Conservation (phyloP, 352 stramenopile species). For the Globisporangium emineosum region DNA sequence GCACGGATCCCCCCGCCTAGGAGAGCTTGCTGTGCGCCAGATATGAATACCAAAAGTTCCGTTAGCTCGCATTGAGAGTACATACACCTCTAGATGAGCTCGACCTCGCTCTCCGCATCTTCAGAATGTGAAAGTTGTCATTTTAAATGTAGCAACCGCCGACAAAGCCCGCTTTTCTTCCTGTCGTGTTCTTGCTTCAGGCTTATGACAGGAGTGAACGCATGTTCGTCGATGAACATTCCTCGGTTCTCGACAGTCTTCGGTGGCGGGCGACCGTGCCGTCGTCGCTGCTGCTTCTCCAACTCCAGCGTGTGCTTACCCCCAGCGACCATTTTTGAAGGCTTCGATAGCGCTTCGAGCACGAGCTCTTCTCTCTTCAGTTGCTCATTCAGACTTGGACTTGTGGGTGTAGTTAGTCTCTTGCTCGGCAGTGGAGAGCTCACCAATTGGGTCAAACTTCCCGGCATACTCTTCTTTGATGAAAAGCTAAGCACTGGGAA, state of each 20-base stretch:
- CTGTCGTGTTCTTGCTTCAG: conserved; percentile 32
- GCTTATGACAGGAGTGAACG: conserved; percentile 18
- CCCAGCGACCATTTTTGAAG: conserved; percentile 2
- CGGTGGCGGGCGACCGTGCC: conserved; percentile 35
- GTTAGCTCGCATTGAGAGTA: no score
- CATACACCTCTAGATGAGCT: no score
- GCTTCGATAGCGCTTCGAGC: conserved; percentile 21
- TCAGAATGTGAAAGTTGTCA: no score
- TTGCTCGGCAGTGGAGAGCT: neutral
- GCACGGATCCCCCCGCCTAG: no score
- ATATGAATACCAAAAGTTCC: no score
- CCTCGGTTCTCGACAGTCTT: conserved; percentile 32
- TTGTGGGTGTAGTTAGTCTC: neutral
- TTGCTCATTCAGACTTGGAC: conserved; percentile 14
- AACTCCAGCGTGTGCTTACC: neutral
- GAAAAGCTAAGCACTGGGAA: conserved; percentile 2
- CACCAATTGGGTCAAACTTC: neutral
- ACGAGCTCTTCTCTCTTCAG: conserved; percentile 32
- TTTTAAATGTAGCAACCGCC: conserved; percentile 40
- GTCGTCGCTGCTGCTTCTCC: conserved; percentile 32
- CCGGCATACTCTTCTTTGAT: neutral
- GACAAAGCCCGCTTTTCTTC: conserved; percentile 37
- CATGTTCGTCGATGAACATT: conserved; percentile 34
- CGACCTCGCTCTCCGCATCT: no score
- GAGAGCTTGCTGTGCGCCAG: no score